Evolutionary conservation across 495 filamentous ascomycete species (phyloP).

Genomic region (Trichoderma gamsii): DNA sequence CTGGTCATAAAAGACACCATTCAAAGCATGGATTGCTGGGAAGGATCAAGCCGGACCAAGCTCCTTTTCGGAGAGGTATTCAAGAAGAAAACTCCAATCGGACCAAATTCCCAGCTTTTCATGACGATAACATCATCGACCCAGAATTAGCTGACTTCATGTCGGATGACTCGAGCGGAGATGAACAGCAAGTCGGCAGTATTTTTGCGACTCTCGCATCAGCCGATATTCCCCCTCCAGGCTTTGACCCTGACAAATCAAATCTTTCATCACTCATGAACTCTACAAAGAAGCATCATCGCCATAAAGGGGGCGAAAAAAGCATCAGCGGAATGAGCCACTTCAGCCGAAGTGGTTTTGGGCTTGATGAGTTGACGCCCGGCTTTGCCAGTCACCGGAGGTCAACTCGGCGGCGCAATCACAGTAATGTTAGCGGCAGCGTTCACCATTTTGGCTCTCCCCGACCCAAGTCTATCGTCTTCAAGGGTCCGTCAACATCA

Average conservation of each 20-base stretch:
- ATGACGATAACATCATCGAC: conserved; percentile 97
- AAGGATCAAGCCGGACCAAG: conserved; percentile 61
- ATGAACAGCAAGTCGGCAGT: conserved; percentile 68
- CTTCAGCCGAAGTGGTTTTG: conserved; percentile 47
- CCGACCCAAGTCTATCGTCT: conserved; percentile 42
- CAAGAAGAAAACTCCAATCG: conserved; percentile 56
- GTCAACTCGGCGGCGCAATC: conserved; percentile 61
- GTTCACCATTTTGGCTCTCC: conserved; percentile 63
- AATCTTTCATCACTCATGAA: conserved; percentile 50
- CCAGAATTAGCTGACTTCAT: conserved; percentile 92
- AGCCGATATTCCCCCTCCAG: conserved; percentile 36
- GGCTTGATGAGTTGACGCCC: conserved; percentile 29
- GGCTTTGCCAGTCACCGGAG: conserved; percentile 51
- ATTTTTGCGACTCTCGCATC: conserved; percentile 67
- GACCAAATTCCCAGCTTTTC: conserved; percentile 75
- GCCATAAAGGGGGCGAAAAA: conserved; percentile 66
- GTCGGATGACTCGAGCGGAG: conserved; percentile 89
- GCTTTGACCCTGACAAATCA: conserved; percentile 42
- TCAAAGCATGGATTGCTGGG: conserved; percentile 77
- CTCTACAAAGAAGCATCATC: conserved; percentile 56
- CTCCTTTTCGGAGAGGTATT: conserved; percentile 78
- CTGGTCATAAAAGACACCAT: conserved; percentile 72
- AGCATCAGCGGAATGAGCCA: conserved; percentile 53
- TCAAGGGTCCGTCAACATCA: conserved; percentile 38
- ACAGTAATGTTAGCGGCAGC: conserved; percentile 66